phyloP scores from a whole-genome alignment of 441 rosid genomes.

The Erysimum cheiri region DNA sequence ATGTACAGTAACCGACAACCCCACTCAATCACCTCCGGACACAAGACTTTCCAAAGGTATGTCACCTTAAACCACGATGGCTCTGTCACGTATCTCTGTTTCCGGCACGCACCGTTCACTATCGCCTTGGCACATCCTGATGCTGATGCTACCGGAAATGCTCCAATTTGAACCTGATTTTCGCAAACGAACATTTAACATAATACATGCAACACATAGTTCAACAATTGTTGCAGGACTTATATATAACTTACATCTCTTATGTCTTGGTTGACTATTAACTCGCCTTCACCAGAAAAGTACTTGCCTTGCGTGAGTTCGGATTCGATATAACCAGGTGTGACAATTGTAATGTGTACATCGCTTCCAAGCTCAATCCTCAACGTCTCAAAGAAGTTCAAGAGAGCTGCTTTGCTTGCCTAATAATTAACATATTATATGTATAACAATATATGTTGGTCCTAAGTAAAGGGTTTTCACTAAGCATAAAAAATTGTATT shows the following conservation, averaged over 20 bases:
- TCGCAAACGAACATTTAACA: not conserved
- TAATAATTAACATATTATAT: slow-evolving; percentile 27
- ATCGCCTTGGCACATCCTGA: slow-evolving; percentile 52
- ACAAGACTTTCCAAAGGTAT: slow-evolving; percentile 55
- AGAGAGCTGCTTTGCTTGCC: slow-evolving; percentile 79
- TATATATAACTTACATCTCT: slow-evolving; percentile 55
- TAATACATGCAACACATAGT: not conserved
- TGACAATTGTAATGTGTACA: slow-evolving; percentile 58
- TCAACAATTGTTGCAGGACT: not conserved
- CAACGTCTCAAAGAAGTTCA: slow-evolving; percentile 61
- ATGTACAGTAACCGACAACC: slow-evolving; percentile 29
- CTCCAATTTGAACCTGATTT: slow-evolving; percentile 51
- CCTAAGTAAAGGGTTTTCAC: not conserved
- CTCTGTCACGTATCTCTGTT: slow-evolving; percentile 52
- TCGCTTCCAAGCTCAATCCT: slow-evolving; percentile 66
- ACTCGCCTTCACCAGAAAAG: slow-evolving; percentile 49
- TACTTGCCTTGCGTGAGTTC: slow-evolving; percentile 67
- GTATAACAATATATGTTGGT: not conserved
- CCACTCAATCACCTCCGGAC: slow-evolving; percentile 58
- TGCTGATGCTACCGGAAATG: slow-evolving; percentile 45
- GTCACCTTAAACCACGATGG: slow-evolving; percentile 57
- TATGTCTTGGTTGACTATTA: slow-evolving; percentile 54
- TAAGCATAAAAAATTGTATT: not conserved
- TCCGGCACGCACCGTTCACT: slow-evolving; percentile 54
- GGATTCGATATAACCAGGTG: slow-evolving; percentile 70